Evolutionary conservation across 345 rosid genomes (phyloP), one percentile per base, ranked within the genome.

Genomic region (Cardamine resedifolia): DNA sequence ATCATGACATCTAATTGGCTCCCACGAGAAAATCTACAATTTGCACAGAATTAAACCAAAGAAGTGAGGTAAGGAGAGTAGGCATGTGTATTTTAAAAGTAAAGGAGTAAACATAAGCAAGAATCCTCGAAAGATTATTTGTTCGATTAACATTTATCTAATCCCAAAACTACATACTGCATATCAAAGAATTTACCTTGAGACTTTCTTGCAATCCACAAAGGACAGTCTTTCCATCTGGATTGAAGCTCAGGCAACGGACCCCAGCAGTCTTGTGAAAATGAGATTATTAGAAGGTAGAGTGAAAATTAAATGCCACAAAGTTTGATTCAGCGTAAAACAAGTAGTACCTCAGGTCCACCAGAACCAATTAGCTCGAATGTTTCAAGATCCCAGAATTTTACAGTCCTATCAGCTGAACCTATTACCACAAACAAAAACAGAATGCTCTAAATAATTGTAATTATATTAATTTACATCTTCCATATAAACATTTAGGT

Each of bases 381-480:
- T 55, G 98, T 90, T 81, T 92, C 98, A 45, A 96, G 98, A 83
- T 96, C 99, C 98, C 96, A 96, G 69, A 88, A 96, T 79, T 92
- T 96, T 24, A 96, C 95, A 28, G 99, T 96, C 79, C 92, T 85
- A 72, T 96, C 99, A 78, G 98, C 88, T 70, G 99, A 96, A 81
- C 99, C 98, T 91, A 77, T 33, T 47, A 50, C 26, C 62, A 55
- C 57, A 36, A 47, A 60, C 49, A 64, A 79, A 24, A 69, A 34
- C 45, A 38, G 23, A 58, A 62, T 43, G 60, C 18, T 61, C 1
- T 39, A 31, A 30, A 3, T 34, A 9, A 15, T 3, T 49, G 26
- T 67, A 41, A 39, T 16, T 11, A 14, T 6, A 28, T 30, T 44
- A 44, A 57, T 56, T 43, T 28, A 7, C 34, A 71, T 28, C 16